Base-by-base conservation (phyloP, 2,329 filamentous ascomycete species). In the Pseudogymnoascus sp. region DNA sequence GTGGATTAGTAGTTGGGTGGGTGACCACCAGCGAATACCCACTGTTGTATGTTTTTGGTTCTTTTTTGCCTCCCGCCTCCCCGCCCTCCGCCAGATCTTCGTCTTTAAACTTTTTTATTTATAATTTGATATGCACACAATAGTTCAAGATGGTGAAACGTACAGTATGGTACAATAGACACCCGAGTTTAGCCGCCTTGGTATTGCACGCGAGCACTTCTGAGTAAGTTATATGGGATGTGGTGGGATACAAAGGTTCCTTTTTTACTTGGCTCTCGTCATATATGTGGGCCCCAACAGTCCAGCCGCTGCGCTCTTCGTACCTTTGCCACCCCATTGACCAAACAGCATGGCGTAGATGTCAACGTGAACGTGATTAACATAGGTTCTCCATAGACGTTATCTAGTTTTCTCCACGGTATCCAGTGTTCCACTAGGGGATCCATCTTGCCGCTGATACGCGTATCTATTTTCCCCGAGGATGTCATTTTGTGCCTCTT, bases 221-320 rank as follows among this genome's bases (percentile, higher is more conserved):
- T 10, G 47, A 33, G 47, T 54, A 54, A 54, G 26, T 17, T 15
- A 33, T 11, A 33, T 44, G 13, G n/a, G n/a, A 3, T 5, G 13
- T 26, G 13, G 44, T 31, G 44, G 26, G 44, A 33, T 50, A 5
- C 21, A 33, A 29, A 17, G 44, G 8, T 11, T 33, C 31, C 17
- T 8, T 50, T 50, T 31, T 50, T 50, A 54, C 47, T 54, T 54
- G 47, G 47, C 47, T 8, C 5, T 33, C 47, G 47, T 54, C 47
- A 54, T 54, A 54, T 54, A 54, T 33, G 8, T 50, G 29, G 47
- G 47, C 17, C 17, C 17, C 17, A 17, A 17, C 17, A 17, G 17
- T 17, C 9, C 29, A 33, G 13, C 13, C 4, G 6, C 44, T 33
- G n/a, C 9, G 31, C 26, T 31, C n/a, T 2, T 17, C 5, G n/a